Base-by-base conservation (phyloP, 371 early-diverging fungal genomes). In the Blakeslea trispora region DNA sequence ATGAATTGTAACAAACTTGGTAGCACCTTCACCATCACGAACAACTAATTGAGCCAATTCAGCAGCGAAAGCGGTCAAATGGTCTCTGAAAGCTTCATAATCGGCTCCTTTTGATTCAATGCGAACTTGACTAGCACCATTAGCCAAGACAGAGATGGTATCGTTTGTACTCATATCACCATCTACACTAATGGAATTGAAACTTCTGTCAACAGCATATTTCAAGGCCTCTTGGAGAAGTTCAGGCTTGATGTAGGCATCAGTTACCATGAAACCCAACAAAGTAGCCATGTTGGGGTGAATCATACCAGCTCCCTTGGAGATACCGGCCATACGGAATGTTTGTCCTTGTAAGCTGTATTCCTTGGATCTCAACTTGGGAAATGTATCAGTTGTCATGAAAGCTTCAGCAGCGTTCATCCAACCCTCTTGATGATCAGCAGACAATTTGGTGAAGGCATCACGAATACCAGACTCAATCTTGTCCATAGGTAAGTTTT, bases 321-420 rank as follows among this genome's bases (percentile, higher is more conserved):
- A 85, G 72, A 95, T 91, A 15, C 98, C 98, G 0, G 93, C 93
- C 77, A 97, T 82, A 24, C 88, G 69, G 52, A 89, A 89, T 23
- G 66, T 61, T 8, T 75, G 77, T 35, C 71, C 71, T 11, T 85
- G 81, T 24, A 86, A 57, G 5, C 50, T 61, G 51, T 84, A 88
- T 50, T 81, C 75, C 32, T 79, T 75, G 28, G 91, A 87, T 9
- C 82, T 70, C 48, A 96, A 74, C 66, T 97, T 97, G 32, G 98
- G 96, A 65, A 95, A 94, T 3, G 96, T 96, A 67, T 97, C 98
- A 0, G 98, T 97, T 0, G 98, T 97, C 96, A 96, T 96, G 66
- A 91, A 90, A 0, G 90, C 94, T 50, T 84, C 80, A 4, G 96
- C 91, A n/a, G 89, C 90, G 2, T 72, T 67, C 68, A 91, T 74